Percentiles rank a stretch among this genome's conserved stretches.
Evolutionary conservation across 306 rosid genomes (phyloP).

Genomic region (Cicer judaicum): DNA sequence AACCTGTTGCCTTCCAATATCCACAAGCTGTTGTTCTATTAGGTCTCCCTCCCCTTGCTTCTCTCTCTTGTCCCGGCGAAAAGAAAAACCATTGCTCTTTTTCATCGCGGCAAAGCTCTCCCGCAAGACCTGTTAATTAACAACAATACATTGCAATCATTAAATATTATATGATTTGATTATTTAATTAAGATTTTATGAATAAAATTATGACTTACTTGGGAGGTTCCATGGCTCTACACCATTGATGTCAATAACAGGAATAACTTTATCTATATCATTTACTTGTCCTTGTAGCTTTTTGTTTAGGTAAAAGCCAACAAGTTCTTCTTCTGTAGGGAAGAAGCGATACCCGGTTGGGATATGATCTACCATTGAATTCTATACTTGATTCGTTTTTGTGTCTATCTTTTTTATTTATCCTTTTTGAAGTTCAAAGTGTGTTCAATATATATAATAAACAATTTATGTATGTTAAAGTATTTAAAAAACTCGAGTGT

Average conservation of each 20-base stretch:
- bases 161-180: no score
- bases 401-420: not conserved
- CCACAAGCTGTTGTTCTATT: conserved; percentile 75
- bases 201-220: conserved; percentile 36
- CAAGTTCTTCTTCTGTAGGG: conserved; percentile 85
- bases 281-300: conserved; percentile 58
- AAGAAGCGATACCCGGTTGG: conserved; percentile 78
- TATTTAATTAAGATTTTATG: no score
- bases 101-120: conserved; percentile 70
- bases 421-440: conserved; percentile 12
- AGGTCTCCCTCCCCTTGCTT: conserved; percentile 82
- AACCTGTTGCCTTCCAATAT: conserved; percentile 94
- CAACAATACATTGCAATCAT: not conserved
- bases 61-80: conserved; percentile 71
- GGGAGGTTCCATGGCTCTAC: conserved; percentile 85
- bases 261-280: conserved; percentile 59
- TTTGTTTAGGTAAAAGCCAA: conserved; percentile 68
- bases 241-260: conserved; percentile 62
- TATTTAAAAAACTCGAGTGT: no score
- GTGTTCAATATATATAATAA: not conserved
- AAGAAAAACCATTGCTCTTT: conserved; percentile 96
- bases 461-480: no score
- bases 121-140: conserved; percentile 57
- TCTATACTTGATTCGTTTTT: not conserved
- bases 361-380: conserved; percentile 44